phyloP scores from a whole-genome alignment of 2,329 filamentous ascomycete genomes.

The Monilinia vaccinii-corymbosi region DNA sequence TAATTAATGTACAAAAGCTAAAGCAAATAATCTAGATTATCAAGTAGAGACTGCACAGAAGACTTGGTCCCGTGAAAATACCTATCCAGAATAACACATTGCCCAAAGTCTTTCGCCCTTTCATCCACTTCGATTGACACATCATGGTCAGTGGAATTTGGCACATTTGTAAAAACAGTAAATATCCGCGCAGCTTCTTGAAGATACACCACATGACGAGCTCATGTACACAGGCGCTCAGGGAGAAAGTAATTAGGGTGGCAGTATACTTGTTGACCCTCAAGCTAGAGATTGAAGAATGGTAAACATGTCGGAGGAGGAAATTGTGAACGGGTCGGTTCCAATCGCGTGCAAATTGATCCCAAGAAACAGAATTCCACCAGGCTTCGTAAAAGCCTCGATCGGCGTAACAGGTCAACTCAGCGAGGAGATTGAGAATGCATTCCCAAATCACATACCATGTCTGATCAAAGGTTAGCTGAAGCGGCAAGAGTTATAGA shows the following conservation, averaged over 20 bases:
- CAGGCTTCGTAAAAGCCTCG: constrained; percentile 60
- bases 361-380: constrained; percentile 60
- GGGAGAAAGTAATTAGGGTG: constrained; percentile 37
- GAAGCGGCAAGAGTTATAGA: neutral
- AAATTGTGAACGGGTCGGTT: constrained; percentile 73
- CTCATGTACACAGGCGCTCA: constrained; percentile 29
- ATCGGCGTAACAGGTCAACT: constrained; percentile 69
- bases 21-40: constrained; percentile 35
- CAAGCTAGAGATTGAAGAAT: constrained; percentile 65
- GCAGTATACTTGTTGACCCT: constrained; percentile 61
- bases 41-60: constrained; percentile 52
- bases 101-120: constrained; percentile 52
- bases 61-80: constrained; percentile 66
- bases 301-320: constrained; percentile 69
- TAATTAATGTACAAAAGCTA: neutral
- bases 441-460: constrained; percentile 81
- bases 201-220: constrained; percentile 57
- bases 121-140: constrained; percentile 57
- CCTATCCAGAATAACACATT: constrained; percentile 74
- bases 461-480: constrained; percentile 33
- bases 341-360: constrained; percentile 74
- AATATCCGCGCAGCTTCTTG: constrained; percentile 65
- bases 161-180: constrained; percentile 63
- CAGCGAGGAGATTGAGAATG: constrained; percentile 65
- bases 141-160: constrained; percentile 63